phyloP scores from a whole-genome alignment of 768 basidiomycete genomes.

The Hypholoma sublateritium region DNA sequence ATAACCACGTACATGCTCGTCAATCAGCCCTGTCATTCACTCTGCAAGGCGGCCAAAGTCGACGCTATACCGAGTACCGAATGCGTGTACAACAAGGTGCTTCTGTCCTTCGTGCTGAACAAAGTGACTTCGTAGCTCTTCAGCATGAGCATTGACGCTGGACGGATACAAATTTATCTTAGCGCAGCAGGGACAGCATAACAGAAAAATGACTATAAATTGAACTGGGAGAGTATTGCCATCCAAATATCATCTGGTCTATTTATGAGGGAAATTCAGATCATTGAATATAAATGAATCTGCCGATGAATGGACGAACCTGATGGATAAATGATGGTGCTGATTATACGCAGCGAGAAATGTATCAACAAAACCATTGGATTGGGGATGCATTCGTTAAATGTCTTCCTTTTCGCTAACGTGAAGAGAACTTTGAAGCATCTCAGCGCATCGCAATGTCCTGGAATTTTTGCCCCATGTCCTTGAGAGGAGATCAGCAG shows the following conservation, averaged over 20 bases:
- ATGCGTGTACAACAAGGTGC: neutral
- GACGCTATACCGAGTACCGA: constrained; percentile 1
- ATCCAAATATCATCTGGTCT: constrained; percentile 6
- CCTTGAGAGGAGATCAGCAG: neutral
- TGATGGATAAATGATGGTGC: neutral
- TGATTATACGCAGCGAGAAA: neutral
- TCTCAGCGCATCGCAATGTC: neutral
- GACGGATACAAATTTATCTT: neutral
- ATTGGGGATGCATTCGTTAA: neutral
- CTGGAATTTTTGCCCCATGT: neutral
- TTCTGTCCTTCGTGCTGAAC: constrained; percentile 14
- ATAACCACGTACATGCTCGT: neutral
- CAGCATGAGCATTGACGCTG: neutral
- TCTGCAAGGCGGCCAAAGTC: constrained; percentile 8
- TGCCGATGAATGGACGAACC: neutral
- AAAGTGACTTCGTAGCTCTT: constrained; percentile 1
- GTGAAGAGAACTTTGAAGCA: neutral
- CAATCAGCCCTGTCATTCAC: constrained; percentile 7
- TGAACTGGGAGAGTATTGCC: constrained; percentile 2
- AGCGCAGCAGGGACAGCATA: too few relatives aligned
- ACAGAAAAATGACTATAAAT: neutral
- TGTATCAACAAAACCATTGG: neutral
- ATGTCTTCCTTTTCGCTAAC: neutral
- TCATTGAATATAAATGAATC: neutral
- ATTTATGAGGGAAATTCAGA: neutral